A percentile compares a stretch with the other conserved stretches of the same genome.
phyloP scores from a whole-genome alignment of 148 eudicot genomes.

The Rhododendron ovatum region DNA sequence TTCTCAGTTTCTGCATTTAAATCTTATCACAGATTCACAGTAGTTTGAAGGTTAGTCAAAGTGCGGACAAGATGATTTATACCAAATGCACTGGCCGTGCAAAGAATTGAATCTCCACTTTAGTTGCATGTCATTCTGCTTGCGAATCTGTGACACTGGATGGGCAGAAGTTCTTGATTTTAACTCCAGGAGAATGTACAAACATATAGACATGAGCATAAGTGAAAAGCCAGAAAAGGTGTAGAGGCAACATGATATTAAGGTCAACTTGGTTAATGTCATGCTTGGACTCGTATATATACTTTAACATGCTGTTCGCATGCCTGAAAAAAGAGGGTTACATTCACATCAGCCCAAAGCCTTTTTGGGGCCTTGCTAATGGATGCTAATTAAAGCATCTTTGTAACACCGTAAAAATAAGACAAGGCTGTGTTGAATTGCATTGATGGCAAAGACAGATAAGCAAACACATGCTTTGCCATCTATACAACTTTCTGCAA shows the following conservation, averaged over 20 bases:
- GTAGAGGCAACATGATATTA: not conserved
- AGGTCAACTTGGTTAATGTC: not conserved
- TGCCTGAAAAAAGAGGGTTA: not conserved
- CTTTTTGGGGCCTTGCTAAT: not conserved
- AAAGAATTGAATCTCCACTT: not conserved
- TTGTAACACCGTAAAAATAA: not conserved
- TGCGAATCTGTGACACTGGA: not conserved
- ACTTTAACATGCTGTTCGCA: not conserved
- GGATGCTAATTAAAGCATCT: not conserved
- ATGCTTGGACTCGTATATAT: not conserved
- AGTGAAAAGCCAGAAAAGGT: too few species aligned
- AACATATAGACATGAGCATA: too few species aligned
- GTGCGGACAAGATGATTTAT: not conserved
- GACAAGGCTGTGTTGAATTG: not conserved
- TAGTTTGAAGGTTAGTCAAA: not conserved
- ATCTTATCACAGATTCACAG: not conserved
- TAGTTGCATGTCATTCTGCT: not conserved
- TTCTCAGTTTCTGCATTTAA: not conserved
- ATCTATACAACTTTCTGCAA: not conserved
- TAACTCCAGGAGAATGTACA: not conserved
- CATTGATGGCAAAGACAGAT: not conserved
- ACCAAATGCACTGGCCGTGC: not conserved
- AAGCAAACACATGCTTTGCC: not conserved
- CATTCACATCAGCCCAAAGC: not conserved
- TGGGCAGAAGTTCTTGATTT: not conserved